Base-by-base conservation (phyloP, 371 early-diverging fungal species). In the Homolaphlyctis polyrhiza region DNA sequence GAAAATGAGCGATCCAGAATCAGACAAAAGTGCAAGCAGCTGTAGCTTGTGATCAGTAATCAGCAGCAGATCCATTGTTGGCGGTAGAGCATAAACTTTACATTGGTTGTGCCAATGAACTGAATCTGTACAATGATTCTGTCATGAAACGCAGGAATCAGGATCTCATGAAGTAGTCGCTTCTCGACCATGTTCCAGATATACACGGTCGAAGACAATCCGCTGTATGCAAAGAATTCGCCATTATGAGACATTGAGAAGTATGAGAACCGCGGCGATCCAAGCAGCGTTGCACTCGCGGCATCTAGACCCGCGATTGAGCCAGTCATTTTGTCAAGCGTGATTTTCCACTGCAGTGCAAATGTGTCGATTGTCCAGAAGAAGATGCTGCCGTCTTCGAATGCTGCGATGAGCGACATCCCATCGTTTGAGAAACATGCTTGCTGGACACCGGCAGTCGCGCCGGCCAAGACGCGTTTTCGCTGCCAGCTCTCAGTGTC, bases 401-500 rank as follows among this genome's bases (percentile, higher is more conserved):
- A 82, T 0, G 69, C 65, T 0, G 77, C 69, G 28, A 73, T 61
- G 59, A 78, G 73, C 5, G 63, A 52, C 18, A 68, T 63, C 5
- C 78, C 82, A 6, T 64, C 60, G 11, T 67, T 45, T 1, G 72
- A 61, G 57, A 75, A 79, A 54, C 58, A 51, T 25, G 63, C 76
- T 67, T 77, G 75, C 47, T 74, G 74, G n/a, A 77, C 71, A 43
- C 72, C 74, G 11, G 64, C 54, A 2, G 70, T 67, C 1, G 74
- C 63, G 13, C 76, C 78, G 25, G 66, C 60, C 32, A 82, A 60
- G 11, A 82, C 65, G 4, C 82, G 69, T 23, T 67, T 70, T 14
- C 78, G 66, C 50, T 71, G 71, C 78, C 79, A 82, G 23, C 49
- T 59, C 35, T 82, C 79, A 0, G 79, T 79, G 66, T 79, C 69